Evolutionary conservation across 139 green algal genomes (phyloP), one percentile per base, ranked within the genome.

Genomic region (Nannochloris sp.): DNA sequence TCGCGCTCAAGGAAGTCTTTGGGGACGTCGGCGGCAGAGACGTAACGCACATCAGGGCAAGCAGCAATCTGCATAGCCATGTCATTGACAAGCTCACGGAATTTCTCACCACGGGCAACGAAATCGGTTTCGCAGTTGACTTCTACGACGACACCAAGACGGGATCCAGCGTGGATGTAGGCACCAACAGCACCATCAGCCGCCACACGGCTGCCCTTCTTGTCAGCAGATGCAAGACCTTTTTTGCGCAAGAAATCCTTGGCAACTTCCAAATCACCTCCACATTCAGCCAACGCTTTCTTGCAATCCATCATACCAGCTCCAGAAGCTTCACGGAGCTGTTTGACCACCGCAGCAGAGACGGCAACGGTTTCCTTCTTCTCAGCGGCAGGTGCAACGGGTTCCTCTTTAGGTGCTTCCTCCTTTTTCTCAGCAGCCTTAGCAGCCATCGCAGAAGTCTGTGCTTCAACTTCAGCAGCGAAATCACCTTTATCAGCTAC

Each of bases 41-140:
- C 87, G 33, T 83, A 81, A 47, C 79, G 70, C 38, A 90, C 70
- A 2, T 68, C 45, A 7, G 81, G 68, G 69, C 62, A 84, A 10
- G 83, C 83, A 9, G 81, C 86, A 14, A 89, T 77, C 74, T 89
- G 84, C 84, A 92, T 91, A 29, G 86, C 85, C 34, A 95, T 58
- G 60, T 96, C 88, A 37, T 73, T 53, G 1, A 86, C 89, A 61
- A 99, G 87, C 73, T 89, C 72, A 60, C 89, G 79, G 85, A 99
- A 97, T 54, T 81, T 83, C 54, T 96, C 89, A 8, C 78, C 81
- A 0, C 86, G 81, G 0, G 94, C 91, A 39, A 98, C 94, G 71
- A 98, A 98, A 80, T 99, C 93, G 13, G 94, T 98, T 81, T 99
- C 94, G 78, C 94, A 97, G 87, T 98, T 99, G 6, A 96, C 81